These are phyloP conservation scores for Saccharomycopsis synnaedendra DNA, from an alignment of 805 yeast genomes.

Conservation along the genomic window DNA sequence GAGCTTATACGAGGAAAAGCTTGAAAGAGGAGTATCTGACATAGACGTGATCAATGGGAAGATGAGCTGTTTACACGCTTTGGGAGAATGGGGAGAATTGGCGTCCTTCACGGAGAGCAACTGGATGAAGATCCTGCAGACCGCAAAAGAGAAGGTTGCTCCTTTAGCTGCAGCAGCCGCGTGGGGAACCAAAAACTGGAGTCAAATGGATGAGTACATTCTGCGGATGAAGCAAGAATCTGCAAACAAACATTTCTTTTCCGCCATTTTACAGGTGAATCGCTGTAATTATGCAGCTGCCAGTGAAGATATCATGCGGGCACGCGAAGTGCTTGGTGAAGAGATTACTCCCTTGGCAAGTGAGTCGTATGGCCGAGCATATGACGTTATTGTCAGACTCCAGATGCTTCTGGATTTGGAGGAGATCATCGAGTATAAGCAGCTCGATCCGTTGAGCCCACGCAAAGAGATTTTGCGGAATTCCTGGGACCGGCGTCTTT, in stretches of 20 bases:
- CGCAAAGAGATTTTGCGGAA: conserved; percentile 68
- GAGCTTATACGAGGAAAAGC: conserved; percentile 66
- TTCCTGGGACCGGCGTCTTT: conserved; percentile 87
- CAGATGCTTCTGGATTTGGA: conserved; percentile 96
- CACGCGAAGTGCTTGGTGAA: conserved; percentile 82
- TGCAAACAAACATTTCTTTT: conserved; percentile 91
- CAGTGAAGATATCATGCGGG: conserved; percentile 61
- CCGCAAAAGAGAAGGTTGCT: conserved; percentile 73
- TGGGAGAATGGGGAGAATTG: conserved; percentile 97
- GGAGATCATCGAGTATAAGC: conserved; percentile 84
- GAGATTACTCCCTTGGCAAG: conserved; percentile 91
- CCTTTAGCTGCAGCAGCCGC: conserved; percentile 98
- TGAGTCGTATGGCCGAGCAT: conserved; percentile 94
- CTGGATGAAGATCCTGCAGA: conserved; percentile 69
- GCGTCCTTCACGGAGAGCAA: conserved; percentile 76
- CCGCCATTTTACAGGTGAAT: conserved; percentile 79
- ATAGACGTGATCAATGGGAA: conserved; percentile 88
- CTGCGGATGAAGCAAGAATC: conserved; percentile 84
- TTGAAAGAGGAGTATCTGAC: conserved; percentile 34
- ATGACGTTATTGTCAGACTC: conserved; percentile 90
- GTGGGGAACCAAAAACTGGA: conserved; percentile 98
- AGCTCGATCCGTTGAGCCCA: conserved; percentile 73
- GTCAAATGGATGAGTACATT: conserved; percentile 84
- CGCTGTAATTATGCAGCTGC: conserved; percentile 81
- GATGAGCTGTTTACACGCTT: conserved; percentile 93